These are phyloP conservation scores for Zygosaccharomyces pseudobailii DNA, from an alignment of 1,139 yeast genomes.

Conservation along the genomic window DNA sequence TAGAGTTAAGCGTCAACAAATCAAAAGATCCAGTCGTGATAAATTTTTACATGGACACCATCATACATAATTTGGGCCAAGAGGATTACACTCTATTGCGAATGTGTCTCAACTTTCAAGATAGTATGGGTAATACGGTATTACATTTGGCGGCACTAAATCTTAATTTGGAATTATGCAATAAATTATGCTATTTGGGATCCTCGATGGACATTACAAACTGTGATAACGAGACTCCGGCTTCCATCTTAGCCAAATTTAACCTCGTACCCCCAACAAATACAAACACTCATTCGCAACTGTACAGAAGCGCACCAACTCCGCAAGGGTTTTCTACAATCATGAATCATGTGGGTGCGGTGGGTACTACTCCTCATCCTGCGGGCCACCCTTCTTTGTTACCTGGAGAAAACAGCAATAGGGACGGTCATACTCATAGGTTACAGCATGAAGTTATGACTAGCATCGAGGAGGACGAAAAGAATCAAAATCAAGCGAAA, in stretches of 20 bases:
- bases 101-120: conserved; percentile 65
- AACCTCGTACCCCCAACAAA: conserved; percentile 16
- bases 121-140: conserved; percentile 64
- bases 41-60: conserved; percentile 39
- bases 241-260: conserved; percentile 36
- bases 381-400: not conserved
- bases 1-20: conserved; percentile 53
- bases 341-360: not conserved
- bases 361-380: not conserved
- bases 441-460: not conserved
- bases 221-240: conserved; percentile 30
- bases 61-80: conserved; percentile 35
- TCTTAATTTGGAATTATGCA: conserved; percentile 30
- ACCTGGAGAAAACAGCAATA: not conserved
- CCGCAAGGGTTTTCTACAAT: not conserved
- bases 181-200: conserved; percentile 30
- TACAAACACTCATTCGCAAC: not conserved
- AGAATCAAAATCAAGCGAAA: conserved; percentile 11
- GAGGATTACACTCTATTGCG: conserved; percentile 46
- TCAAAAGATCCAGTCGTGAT: conserved; percentile 41
- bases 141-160: conserved; percentile 52
- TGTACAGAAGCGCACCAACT: not conserved
- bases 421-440: not conserved
- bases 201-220: conserved; percentile 30
- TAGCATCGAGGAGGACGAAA: conserved; percentile 1